phyloP scores from a whole-genome alignment of 805 yeast genomes.

The Dipodascopsis uninucleata region DNA sequence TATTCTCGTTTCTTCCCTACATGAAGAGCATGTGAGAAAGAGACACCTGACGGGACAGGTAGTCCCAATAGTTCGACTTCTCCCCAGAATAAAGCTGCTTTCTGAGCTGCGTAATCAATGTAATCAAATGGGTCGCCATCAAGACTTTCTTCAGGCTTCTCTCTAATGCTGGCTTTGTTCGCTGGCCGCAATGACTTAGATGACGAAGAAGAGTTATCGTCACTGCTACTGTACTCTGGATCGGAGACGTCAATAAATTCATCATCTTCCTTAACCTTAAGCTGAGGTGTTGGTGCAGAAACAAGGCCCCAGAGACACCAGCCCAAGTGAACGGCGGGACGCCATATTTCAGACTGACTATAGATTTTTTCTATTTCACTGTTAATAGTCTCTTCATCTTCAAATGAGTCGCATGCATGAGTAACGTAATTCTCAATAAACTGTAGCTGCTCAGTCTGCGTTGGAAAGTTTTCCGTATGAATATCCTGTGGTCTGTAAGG shows the following conservation, averaged over 20 bases:
- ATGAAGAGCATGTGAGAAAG: conserved; percentile 3
- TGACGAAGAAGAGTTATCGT: too few species aligned
- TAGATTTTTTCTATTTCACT: conserved; percentile 50
- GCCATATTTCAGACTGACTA: conserved; percentile 70
- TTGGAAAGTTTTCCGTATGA: conserved; percentile 61
- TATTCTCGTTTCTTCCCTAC: conserved; percentile 4
- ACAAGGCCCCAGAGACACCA: conserved; percentile 95
- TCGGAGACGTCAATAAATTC: conserved; percentile 33
- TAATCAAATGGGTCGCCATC: conserved; percentile 72
- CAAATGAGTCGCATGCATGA: conserved; percentile 35
- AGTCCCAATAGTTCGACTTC: conserved; percentile 66
- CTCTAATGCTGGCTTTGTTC: too few species aligned
- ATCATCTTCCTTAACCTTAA: conserved; percentile 30
- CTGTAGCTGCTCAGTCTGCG: conserved; percentile 61
- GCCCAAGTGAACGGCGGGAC: conserved; percentile 69
- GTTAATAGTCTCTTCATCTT: conserved; percentile 40
- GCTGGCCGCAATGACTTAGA: too few species aligned
- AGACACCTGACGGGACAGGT: conserved; percentile 15
- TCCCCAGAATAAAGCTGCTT: conserved; percentile 67
- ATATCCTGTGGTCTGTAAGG: conserved; percentile 53
- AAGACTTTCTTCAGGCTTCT: conserved; percentile 35
- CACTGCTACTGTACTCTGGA: too few species aligned
- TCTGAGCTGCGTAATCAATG: conserved; percentile 68
- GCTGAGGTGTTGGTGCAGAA: conserved; percentile 49
- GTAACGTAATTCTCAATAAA: conserved; percentile 76